Conservation (phyloP, 164 flowering plant genomes). For the Umbellularia californica region DNA sequence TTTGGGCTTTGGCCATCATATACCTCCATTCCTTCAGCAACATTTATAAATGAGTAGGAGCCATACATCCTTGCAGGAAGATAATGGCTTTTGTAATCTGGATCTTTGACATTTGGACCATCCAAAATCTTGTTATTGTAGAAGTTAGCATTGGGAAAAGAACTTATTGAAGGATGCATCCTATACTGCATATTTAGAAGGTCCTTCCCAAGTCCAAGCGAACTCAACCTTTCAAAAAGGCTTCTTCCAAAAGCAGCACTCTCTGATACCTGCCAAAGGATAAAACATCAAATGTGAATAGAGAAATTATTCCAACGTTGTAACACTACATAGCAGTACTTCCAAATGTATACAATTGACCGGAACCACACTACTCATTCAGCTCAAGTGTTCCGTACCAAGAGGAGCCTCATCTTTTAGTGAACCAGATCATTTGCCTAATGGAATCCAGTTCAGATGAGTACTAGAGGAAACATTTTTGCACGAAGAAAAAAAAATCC, state of each 20-base stretch:
- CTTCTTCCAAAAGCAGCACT: conserved; percentile 53
- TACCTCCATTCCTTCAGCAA: conserved; percentile 29
- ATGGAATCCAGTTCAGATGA: not conserved
- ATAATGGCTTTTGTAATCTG: conserved; percentile 20
- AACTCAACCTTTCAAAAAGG: conserved; percentile 40
- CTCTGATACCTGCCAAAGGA: conserved; percentile 21
- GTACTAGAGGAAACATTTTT: not conserved
- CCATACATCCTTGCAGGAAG: conserved; percentile 42
- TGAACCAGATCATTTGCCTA: not conserved
- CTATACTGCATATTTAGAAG: conserved; percentile 47
- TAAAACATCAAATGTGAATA: not conserved
- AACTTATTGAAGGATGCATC: conserved; percentile 59
- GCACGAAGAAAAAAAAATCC: too few relatives aligned
- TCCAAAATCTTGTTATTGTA: conserved; percentile 29
- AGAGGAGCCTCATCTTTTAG: not conserved
- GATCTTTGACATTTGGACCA: conserved; percentile 27
- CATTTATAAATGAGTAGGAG: conserved; percentile 42
- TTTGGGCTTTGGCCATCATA: conserved; percentile 18
- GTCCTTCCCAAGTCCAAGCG: conserved; percentile 29
- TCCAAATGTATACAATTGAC: not conserved
- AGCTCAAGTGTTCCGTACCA: not conserved
- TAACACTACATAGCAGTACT: not conserved
- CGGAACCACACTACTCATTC: not conserved
- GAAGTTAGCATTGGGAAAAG: conserved; percentile 42
- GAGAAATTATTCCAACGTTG: not conserved